Conservation (phyloP, 805 yeast species). For the Pichia insulana region DNA sequence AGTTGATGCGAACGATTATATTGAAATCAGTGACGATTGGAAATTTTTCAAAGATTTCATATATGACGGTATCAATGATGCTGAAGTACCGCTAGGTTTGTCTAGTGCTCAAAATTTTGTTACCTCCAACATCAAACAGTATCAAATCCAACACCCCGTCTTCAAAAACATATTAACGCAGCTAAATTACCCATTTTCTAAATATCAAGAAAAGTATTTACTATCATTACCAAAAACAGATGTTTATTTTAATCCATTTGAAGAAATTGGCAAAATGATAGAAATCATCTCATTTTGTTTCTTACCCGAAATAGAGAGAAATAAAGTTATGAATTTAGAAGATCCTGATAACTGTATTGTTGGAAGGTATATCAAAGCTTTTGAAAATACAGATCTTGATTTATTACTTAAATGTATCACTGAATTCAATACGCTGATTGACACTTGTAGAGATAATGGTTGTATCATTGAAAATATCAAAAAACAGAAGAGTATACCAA, state of each 20-base stretch:
- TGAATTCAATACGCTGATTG: conserved; percentile 37
- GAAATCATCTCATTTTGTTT: conserved; percentile 32
- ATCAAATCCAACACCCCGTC: conserved; percentile 23
- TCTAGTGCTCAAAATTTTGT: conserved; percentile 17
- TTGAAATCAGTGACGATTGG: conserved; percentile 9
- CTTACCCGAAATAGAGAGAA: conserved; percentile 31
- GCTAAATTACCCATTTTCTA: conserved; percentile 33
- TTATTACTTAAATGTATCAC: conserved; percentile 21
- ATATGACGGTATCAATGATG: conserved; percentile 16
- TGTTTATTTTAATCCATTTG: conserved; percentile 50
- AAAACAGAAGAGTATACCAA: conserved; percentile 26
- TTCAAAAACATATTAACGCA: conserved; percentile 21
- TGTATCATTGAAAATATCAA: conserved; percentile 15
- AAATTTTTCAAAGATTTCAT: conserved; percentile 17
- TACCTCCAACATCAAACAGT: conserved; percentile 15
- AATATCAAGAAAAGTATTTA: conserved; percentile 40
- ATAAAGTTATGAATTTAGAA: conserved; percentile 27
- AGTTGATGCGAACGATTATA: conserved; percentile 11
- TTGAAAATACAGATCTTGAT: conserved; percentile 17
- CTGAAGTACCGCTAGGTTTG: conserved; percentile 11
- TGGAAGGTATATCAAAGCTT: conserved; percentile 30
- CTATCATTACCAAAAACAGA: conserved; percentile 45
- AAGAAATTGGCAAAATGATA: conserved; percentile 49
- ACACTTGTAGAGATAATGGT: conserved; percentile 27
- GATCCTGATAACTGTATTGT: conserved; percentile 31